Conservation (phyloP, 2,329 filamentous ascomycete species). For the Claviceps monticola region DNA sequence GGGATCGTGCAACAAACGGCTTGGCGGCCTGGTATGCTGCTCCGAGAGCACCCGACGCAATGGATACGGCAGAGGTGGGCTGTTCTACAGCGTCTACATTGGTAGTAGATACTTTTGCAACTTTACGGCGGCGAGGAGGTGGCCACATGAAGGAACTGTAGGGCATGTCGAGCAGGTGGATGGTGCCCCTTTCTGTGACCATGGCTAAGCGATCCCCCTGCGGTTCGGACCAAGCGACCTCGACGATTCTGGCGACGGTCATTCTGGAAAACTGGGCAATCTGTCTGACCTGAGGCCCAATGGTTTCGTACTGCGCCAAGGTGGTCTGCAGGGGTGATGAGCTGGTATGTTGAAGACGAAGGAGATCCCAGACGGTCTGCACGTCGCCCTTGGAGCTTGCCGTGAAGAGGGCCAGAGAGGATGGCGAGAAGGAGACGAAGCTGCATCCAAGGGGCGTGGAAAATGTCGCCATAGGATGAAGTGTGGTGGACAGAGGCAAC, state of each 20-base stretch:
- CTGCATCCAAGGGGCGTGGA: constrained; percentile 61
- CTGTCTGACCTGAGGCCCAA: constrained; percentile 57
- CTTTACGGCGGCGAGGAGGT: constrained; percentile 45
- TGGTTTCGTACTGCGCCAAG: constrained; percentile 27
- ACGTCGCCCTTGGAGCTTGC: constrained; percentile 75
- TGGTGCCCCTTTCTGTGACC: constrained; percentile 87
- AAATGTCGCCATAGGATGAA: constrained; percentile 58
- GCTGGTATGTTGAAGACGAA: constrained; percentile 49
- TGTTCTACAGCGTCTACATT: constrained; percentile 32
- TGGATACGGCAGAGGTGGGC: constrained; percentile 44
- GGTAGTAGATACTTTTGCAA: constrained; percentile 25
- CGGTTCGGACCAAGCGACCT: constrained; percentile 75
- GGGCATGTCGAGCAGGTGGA: constrained; percentile 83
- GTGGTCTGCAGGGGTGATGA: constrained; percentile 43
- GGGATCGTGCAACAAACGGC: constrained; percentile 41
- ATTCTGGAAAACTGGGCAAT: constrained; percentile 80
- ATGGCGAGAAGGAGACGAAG: constrained; percentile 65
- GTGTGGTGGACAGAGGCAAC: constrained; percentile 36
- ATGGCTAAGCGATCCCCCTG: constrained; percentile 74
- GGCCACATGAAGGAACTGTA: constrained; percentile 78
- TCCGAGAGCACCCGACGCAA: constrained; percentile 56
- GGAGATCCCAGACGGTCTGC: constrained; percentile 69
- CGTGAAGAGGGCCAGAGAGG: constrained; percentile 60
- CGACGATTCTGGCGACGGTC: constrained; percentile 81
- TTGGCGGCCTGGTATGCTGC: constrained; percentile 57